Evolutionary conservation across 164 flowering plant genomes (phyloP).

Genomic region (Vitis amurensis): DNA sequence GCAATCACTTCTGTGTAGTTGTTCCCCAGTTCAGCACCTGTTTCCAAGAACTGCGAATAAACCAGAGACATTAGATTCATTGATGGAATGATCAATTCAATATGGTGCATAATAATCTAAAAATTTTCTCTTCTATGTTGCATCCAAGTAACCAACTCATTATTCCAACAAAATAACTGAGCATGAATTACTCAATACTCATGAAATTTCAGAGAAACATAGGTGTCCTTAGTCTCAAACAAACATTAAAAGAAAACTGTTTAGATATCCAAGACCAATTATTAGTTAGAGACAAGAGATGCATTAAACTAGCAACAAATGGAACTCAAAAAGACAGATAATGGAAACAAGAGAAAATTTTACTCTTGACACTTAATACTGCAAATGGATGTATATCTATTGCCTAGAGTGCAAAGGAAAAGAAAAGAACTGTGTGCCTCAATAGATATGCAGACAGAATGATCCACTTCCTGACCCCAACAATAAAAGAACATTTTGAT

Average conservation of each 20-base stretch:
- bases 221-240: not conserved
- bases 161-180: no score
- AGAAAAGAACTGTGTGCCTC: no score
- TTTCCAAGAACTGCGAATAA: constrained; percentile 80
- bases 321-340: not conserved
- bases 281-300: not conserved
- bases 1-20: constrained; percentile 89
- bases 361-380: no score
- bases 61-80: not conserved
- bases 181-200: not conserved
- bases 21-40: constrained; percentile 74
- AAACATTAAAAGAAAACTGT: not conserved
- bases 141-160: not conserved
- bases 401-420: no score
- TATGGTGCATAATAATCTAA: no score
- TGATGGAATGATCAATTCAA: not conserved
- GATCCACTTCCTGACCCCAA: no score
- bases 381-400: no score
- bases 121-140: not conserved
- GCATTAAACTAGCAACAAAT: not conserved
- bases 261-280: not conserved
- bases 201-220: not conserved
- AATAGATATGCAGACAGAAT: no score
- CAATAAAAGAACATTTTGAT: no score
- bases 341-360: no score